Base-by-base conservation (phyloP, 768 basidiomycete genomes). In the Collybia sp. region DNA sequence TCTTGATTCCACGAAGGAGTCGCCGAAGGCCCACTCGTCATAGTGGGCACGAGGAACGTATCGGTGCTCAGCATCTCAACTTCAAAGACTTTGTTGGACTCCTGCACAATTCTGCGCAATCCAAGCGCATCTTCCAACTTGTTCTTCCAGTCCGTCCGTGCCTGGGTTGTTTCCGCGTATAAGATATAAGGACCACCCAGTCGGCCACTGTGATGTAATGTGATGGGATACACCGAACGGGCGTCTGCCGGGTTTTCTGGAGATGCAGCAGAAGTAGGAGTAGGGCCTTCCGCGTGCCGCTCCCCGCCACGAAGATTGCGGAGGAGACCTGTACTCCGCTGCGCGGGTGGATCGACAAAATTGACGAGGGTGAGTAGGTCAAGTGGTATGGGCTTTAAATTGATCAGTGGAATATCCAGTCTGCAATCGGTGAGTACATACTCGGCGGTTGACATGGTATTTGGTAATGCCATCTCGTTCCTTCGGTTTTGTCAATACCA, bases 81-180 rank as follows among this genome's bases (percentile, higher is more conserved):
- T 67, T 97, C 93, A 54, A 97, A 96, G 13, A 91, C 91, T 70
- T 92, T 93, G 65, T 92, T 93, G 18, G 88, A 87, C 59, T 97
- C 94, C 59, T 94, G 88, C 20, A 93, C 91, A 30, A 87, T 83
- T 56, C 79, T 84, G 38, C 94, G 80, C 46, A 95, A 59, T 8
- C 83, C 87, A 43, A 93, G 79, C 12, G 94, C 93, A 62, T 95
- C 89, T 48, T 92, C 82, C 3, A 98, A 67, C 62, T 91, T 93
- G 55, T 80, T 71, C 63, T 90, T 85, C 96, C 96, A 99, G 48
- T 94, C 93, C 6, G 70, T 59, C 2, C 95, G 80, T 2, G 78
- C 78, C 34, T 85, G 81, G 2, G 77, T 66, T 0, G 84, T 80
- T 52, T 97, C 94, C 6, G 93, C 88, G 62, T 89, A 98, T 1